phyloP scores from a whole-genome alignment of 2,329 filamentous ascomycete species.

The Eutypa lata region DNA sequence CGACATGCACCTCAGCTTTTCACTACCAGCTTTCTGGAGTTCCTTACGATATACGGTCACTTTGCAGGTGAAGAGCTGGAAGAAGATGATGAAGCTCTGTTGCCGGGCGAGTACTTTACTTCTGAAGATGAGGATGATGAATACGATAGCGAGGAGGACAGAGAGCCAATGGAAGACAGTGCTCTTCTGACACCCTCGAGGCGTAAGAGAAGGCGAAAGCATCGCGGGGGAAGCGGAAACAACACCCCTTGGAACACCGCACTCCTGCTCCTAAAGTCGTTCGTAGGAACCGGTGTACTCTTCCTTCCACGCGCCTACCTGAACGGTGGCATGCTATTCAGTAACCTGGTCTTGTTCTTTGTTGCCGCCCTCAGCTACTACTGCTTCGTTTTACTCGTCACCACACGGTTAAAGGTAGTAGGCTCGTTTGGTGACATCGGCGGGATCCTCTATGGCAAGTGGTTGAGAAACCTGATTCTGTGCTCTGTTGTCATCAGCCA shows the following conservation, averaged over 20 bases:
- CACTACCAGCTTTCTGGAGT: constrained; percentile 93
- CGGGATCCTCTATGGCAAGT: constrained; percentile 83
- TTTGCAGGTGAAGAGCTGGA: constrained; percentile 96
- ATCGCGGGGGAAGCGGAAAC: constrained; percentile 69
- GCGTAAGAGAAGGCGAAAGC: constrained; percentile 72
- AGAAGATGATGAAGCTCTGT: constrained; percentile 88
- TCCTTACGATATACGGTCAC: constrained; percentile 90
- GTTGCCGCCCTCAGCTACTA: constrained; percentile 91
- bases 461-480: constrained; percentile 85
- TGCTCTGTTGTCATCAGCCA: constrained; percentile 92
- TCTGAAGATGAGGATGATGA: constrained; percentile 63
- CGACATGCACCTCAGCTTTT: constrained; percentile 61
- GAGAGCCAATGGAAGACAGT: constrained; percentile 84
- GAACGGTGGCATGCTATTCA: constrained; percentile 97
- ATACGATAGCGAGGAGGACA: constrained; percentile 61
- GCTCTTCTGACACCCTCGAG: constrained; percentile 75
- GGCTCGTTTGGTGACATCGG: constrained; percentile 99
- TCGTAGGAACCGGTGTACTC: constrained; percentile 92
- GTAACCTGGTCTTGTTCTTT: constrained; percentile 81
- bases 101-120: constrained; percentile 87
- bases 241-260: constrained; percentile 78
- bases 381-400: constrained; percentile 92
- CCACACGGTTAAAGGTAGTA: constrained; percentile 77
- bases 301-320: constrained; percentile 91
- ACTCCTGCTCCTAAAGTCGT: constrained; percentile 88